phyloP scores from a whole-genome alignment of 345 rosid species.

The Excoecaria cochinchinensis region DNA sequence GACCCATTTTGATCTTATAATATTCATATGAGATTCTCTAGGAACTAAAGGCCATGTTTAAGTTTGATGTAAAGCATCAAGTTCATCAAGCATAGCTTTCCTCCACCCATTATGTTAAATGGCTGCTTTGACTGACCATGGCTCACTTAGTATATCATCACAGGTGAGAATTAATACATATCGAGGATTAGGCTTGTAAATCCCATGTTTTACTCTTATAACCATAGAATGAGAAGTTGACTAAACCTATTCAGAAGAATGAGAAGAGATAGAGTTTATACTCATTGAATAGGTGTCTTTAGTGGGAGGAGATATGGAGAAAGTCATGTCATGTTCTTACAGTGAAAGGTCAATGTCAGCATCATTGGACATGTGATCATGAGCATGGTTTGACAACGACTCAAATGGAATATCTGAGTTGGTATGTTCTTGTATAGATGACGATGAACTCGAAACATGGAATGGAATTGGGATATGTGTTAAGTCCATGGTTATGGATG shows the following conservation, averaged over 20 bases:
- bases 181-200: background rate
- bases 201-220: background rate
- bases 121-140: background rate
- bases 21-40: conserved; percentile 2
- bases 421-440: too few relatives aligned
- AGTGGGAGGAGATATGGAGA: background rate
- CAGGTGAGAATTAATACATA: too few relatives aligned
- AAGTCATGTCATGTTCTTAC: background rate
- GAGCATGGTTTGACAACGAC: too few relatives aligned
- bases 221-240: background rate
- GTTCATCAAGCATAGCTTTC: too few relatives aligned
- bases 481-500: too few relatives aligned
- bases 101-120: too few relatives aligned
- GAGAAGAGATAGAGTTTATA: background rate
- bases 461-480: too few relatives aligned
- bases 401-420: too few relatives aligned
- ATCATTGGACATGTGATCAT: too few relatives aligned
- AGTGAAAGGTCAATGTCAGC: background rate
- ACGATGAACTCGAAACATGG: too few relatives aligned
- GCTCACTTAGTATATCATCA: background rate
- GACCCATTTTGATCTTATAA: background rate
- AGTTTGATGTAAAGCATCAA: too few relatives aligned
- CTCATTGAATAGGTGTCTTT: too few relatives aligned
- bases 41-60: background rate
- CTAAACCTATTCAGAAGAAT: background rate